Evolutionary conservation across 1,284 basidiomycete genomes (phyloP).

Genomic region (Pholiota adiposa): DNA sequence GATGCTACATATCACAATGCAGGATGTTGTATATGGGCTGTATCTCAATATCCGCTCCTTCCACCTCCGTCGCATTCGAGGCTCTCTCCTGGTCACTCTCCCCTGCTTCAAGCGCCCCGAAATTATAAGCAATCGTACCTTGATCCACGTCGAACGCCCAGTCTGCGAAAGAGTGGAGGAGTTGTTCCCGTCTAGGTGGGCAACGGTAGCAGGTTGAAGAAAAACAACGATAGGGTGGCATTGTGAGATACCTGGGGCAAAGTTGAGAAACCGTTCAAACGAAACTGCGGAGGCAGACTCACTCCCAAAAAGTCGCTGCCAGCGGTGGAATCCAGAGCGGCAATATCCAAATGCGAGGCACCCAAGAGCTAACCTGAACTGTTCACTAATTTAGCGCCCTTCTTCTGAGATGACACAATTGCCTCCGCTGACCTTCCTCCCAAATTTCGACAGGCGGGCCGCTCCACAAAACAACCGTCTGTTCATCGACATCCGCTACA

Average conservation of each 20-base stretch:
- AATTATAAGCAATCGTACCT: slow-evolving; percentile 10
- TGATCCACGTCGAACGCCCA: slow-evolving; percentile 12
- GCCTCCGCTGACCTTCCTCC: slow-evolving; percentile 69
- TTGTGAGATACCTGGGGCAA: slow-evolving; percentile 60
- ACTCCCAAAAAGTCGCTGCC: slow-evolving; percentile 51
- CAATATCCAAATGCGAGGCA: slow-evolving; percentile 49
- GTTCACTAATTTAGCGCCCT: neutral
- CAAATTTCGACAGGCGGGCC: slow-evolving; percentile 69
- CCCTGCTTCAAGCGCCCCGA: slow-evolving; percentile 9
- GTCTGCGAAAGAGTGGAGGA: slow-evolving; percentile 47
- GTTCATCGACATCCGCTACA: slow-evolving; percentile 20
- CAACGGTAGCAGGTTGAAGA: slow-evolving; percentile 76
- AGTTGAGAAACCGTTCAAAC: neutral
- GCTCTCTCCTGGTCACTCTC: slow-evolving; percentile 12
- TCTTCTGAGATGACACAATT: neutral
- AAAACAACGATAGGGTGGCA: slow-evolving; percentile 68
- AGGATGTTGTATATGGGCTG: slow-evolving; percentile 3
- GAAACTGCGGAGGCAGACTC: slow-evolving; percentile 25
- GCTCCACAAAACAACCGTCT: slow-evolving; percentile 63
- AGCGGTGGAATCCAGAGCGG: slow-evolving; percentile 47
- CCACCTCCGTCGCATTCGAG: slow-evolving; percentile 12
- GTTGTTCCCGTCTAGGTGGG: slow-evolving; percentile 65
- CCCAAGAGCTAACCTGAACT: slow-evolving; percentile 61
- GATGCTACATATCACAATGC: slow-evolving; percentile 3
- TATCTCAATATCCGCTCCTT: slow-evolving; percentile 15